Percentiles rank a stretch among this genome's conserved stretches.
Conservation (phyloP, 176 grass and related monocot genomes). For the Avena atlantica region DNA sequence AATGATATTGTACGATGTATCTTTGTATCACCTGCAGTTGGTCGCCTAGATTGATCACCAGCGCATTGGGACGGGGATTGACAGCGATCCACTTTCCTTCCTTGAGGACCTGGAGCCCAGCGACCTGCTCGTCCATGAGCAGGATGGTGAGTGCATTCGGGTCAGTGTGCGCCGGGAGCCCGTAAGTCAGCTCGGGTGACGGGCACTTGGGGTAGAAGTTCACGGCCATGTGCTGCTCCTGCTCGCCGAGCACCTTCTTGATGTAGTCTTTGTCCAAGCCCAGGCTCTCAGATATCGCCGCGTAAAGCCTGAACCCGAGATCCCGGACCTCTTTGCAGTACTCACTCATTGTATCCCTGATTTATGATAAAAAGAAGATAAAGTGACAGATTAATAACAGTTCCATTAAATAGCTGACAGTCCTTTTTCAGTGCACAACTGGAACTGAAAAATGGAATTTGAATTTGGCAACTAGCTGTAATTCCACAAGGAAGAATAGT, state of each 20-base stretch:
- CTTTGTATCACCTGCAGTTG: constrained; percentile 43
- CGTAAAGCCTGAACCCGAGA: constrained; percentile 64
- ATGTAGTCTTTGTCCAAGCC: constrained; percentile 58
- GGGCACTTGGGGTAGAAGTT: constrained; percentile 95
- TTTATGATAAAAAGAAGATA: not conserved
- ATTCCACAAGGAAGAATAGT: not conserved
- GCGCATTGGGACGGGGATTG: constrained; percentile 57
- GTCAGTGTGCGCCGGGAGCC: constrained; percentile 83
- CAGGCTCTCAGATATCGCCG: constrained; percentile 67
- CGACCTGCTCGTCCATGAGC: constrained; percentile 73
- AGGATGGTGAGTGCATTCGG: constrained; percentile 90
- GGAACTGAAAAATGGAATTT: not conserved
- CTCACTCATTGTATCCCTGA: constrained; percentile 64
- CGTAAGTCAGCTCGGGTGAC: constrained; percentile 79
- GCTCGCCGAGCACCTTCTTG: constrained; percentile 59
- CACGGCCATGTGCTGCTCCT: constrained; percentile 90
- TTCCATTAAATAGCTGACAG: not conserved
- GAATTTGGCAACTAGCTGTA: not conserved
- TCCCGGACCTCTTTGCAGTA: constrained; percentile 64
- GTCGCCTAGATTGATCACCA: constrained; percentile 87
- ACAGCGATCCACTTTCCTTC: constrained; percentile 79
- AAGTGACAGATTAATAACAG: not conserved
- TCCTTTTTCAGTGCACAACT: not conserved
- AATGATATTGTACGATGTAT: too few relatives aligned
- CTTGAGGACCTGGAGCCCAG: constrained; percentile 70